Evolutionary conservation across 2,329 filamentous ascomycete genomes (phyloP), one percentile per base, ranked within the genome.

Genomic region (Biscogniauxia sp.): DNA sequence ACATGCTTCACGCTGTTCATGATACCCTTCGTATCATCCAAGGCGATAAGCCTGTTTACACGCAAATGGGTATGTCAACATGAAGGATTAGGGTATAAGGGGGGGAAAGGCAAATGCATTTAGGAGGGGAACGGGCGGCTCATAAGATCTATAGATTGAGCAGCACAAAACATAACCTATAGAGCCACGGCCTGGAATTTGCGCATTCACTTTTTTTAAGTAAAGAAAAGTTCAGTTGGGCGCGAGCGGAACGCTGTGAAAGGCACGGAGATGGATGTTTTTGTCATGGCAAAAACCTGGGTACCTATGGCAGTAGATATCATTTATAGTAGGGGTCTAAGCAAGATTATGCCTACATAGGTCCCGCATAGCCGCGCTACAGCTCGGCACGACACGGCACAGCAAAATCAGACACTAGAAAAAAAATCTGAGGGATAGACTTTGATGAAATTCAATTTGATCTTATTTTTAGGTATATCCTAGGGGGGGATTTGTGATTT

Each of bases 181-280:
- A 62, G 64, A 66, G 67, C 61, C 62, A 63, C 60, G 59, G 61
- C 58, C 60, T 55, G 54, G 64, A 59, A 57, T 62, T 51, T 53
- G 32, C 32, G 32, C 32, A 37, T 15, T 32, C 2, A 32, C 51
- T 51, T 23, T 37, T 41, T 19, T 17, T 17, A 19, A 54, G 32
- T 25, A 55, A 49, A 61, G 41, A 55, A 41, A 54, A 45, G 37
- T 45, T 45, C 11, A n/a, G 37, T 32, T 32, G 28, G 28, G 11
- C 11, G 28, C 28, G 28, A 32, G 28, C 7, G 6, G 28, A 32
- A 23, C 23, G 2, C 23, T 23, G 23, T 23, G 23, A 23, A 23
- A 23, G 23, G 23, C 23, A 23, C 2, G 23, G 23, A 23, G 23
- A 23, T 23, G 23, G 23, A 23, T 23, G 5, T 23, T 23, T 23